A percentile compares a stretch with the other conserved stretches of the same genome.
Conservation (phyloP, 1,284 basidiomycete genomes). For the Vanrija pseudolonga region DNA sequence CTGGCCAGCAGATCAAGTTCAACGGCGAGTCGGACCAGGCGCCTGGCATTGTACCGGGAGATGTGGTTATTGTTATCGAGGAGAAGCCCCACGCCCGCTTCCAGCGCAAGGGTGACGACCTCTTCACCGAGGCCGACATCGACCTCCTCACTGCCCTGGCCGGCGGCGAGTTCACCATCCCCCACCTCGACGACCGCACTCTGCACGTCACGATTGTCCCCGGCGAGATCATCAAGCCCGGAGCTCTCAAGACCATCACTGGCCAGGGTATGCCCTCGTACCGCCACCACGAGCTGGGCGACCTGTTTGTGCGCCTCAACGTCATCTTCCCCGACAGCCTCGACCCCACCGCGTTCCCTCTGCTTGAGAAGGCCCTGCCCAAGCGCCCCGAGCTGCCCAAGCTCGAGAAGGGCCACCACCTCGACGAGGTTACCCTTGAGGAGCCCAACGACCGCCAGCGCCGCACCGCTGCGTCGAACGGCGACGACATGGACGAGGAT, state of each 20-base stretch:
- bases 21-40: constrained; percentile 94
- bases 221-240: constrained; percentile 92
- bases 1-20: constrained; percentile 94
- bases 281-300: constrained; percentile 93
- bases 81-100: constrained; percentile 91
- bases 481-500: constrained; percentile 67
- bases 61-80: constrained; percentile 95
- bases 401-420: constrained; percentile 62
- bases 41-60: constrained; percentile 84
- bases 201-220: constrained; percentile 79
- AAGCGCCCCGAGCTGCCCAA: constrained; percentile 67
- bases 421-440: constrained; percentile 84
- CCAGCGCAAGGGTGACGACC: constrained; percentile 89
- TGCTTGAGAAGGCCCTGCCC: constrained; percentile 84
- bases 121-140: constrained; percentile 81
- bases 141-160: constrained; percentile 91
- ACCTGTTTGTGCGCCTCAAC: constrained; percentile 82
- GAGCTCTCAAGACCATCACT: constrained; percentile 84
- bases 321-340: constrained; percentile 89
- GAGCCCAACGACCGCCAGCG: constrained; percentile 74
- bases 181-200: constrained; percentile 89
- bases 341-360: constrained; percentile 62
- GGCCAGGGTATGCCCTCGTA: constrained; percentile 98
- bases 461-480: constrained; percentile 55
- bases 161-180: constrained; percentile 86